Evolutionary conservation across 176 grass and related monocot genomes (phyloP).

Genomic region (Thinopyrum elongatum): DNA sequence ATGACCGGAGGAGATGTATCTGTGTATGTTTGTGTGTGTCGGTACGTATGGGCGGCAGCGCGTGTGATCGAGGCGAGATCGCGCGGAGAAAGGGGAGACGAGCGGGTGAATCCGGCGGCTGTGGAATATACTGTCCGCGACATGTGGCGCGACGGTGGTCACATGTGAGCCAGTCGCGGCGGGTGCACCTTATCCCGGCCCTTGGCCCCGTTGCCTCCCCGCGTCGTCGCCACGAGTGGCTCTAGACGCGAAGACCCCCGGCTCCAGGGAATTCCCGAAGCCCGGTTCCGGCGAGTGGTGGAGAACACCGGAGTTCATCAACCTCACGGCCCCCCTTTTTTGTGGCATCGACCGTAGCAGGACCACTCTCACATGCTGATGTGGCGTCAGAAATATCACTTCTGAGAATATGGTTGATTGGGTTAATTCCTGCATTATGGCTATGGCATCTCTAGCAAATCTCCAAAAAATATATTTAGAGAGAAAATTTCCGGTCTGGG

Average conservation of each 20-base stretch:
- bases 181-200: slow-evolving; percentile 34
- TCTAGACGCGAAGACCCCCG: background rate
- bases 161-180: slow-evolving; percentile 25
- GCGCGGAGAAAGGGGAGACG: background rate
- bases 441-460: no score
- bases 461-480: no score
- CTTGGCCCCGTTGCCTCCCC: background rate
- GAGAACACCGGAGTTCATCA: slow-evolving; percentile 15
- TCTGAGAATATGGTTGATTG: no score
- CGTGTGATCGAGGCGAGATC: slow-evolving; percentile 12
- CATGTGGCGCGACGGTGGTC: slow-evolving; percentile 28
- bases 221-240: slow-evolving; percentile 31
- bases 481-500: no score
- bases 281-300: slow-evolving; percentile 1
- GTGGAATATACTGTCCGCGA: background rate
- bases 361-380: background rate
- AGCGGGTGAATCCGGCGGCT: slow-evolving; percentile 19
- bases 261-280: slow-evolving; percentile 3
- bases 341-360: background rate
- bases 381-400: background rate
- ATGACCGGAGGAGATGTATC: background rate
- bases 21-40: background rate
- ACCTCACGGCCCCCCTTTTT: background rate
- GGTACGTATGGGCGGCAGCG: background rate
- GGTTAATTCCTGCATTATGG: no score